These are phyloP conservation scores for Exserohilum rostratum DNA, from an alignment of 2,329 filamentous ascomycete species.

Conservation along the genomic window DNA sequence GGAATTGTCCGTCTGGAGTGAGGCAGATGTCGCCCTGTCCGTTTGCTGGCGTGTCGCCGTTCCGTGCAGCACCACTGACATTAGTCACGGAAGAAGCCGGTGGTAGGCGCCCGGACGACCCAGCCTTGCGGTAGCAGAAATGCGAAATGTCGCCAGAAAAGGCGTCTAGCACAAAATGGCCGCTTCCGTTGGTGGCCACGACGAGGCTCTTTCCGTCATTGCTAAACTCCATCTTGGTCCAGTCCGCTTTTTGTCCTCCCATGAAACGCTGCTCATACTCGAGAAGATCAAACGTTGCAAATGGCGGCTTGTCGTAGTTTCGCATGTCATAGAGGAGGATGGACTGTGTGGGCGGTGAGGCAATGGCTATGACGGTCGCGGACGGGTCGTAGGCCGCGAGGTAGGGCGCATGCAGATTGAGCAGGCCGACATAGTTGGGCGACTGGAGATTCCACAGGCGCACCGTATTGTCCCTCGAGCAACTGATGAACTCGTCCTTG, in stretches of 20 bases:
- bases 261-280: constrained; percentile 61
- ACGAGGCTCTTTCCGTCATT: constrained; percentile 92
- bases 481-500: constrained; percentile 89
- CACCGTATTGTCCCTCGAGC: constrained; percentile 87
- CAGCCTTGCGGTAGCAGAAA: constrained; percentile 63
- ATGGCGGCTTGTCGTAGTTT: constrained; percentile 91
- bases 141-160: constrained; percentile 82
- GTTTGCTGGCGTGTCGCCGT: constrained; percentile 41
- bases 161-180: constrained; percentile 92
- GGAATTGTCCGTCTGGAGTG: constrained; percentile 84
- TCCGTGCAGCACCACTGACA: constrained; percentile 60
- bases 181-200: constrained; percentile 79
- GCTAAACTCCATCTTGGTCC: constrained; percentile 93
- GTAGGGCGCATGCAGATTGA: constrained; percentile 80
- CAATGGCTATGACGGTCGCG: constrained; percentile 88
- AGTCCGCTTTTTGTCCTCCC: constrained; percentile 63
- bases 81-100: constrained; percentile 53
- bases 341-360: constrained; percentile 76
- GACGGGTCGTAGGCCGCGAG: constrained; percentile 91
- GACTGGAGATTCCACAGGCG: constrained; percentile 88
- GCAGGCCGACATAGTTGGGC: constrained; percentile 77
- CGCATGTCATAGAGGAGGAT: constrained; percentile 91
- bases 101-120: constrained; percentile 53
- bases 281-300: constrained; percentile 81
- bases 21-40: constrained; percentile 82